Evolutionary conservation across 1,284 basidiomycete genomes (phyloP).

Genomic region (Leccinum fallax): DNA sequence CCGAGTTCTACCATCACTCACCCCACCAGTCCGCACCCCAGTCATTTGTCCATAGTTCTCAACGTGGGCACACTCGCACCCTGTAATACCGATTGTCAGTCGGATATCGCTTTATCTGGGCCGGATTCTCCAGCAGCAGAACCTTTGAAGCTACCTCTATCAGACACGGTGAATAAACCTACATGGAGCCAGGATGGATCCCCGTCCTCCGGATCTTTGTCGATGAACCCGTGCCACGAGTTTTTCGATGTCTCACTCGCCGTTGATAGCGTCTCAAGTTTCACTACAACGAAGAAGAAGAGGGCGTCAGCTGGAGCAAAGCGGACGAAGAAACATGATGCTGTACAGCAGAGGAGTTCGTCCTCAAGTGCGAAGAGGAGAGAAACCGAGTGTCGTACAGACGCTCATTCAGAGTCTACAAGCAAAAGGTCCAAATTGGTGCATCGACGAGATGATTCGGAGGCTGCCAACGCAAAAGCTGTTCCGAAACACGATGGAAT

Average conservation of each 20-base stretch:
- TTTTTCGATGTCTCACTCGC: not conserved
- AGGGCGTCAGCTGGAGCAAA: not conserved
- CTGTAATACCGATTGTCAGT: not conserved
- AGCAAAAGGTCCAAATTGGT: constrained; percentile 25
- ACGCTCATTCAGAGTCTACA: constrained; percentile 12
- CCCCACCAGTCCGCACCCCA: not conserved
- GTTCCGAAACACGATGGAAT: not conserved
- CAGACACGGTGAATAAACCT: constrained; percentile 26
- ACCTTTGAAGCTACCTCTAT: constrained; percentile 23
- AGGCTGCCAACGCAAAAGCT: not conserved
- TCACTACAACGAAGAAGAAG: constrained; percentile 12
- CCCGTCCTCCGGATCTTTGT: not conserved
- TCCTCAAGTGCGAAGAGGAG: constrained; percentile 5
- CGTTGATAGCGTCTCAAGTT: not conserved
- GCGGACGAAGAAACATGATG: constrained; percentile 10
- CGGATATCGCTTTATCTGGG: constrained; percentile 26
- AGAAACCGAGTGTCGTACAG: not conserved
- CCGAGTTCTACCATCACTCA: constrained; percentile 5
- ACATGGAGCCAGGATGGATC: not conserved
- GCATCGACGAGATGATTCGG: not conserved
- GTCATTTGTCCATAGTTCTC: not conserved
- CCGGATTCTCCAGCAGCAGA: constrained; percentile 24
- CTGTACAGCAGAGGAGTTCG: not conserved
- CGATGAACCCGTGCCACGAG: not conserved
- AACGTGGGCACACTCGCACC: not conserved